Percentiles rank a stretch among this genome's conserved stretches.
Evolutionary conservation across 352 stramenopile genomes (phyloP).

Genomic region (Pseudoperonospora humuli): DNA sequence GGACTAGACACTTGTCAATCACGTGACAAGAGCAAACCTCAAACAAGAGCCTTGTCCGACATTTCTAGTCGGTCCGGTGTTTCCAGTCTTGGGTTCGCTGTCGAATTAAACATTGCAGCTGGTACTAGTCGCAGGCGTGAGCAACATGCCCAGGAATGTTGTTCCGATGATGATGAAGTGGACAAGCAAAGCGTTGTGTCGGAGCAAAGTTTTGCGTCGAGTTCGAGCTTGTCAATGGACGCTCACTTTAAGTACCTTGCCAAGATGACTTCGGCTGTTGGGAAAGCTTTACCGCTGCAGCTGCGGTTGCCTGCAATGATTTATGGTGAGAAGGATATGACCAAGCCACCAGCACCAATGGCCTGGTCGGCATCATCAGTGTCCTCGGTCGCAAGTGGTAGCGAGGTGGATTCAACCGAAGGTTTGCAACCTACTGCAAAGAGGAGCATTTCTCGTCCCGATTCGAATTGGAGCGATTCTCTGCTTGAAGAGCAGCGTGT

Average conservation of each 20-base stretch:
- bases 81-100: constrained; percentile 43
- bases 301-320: constrained; percentile 32
- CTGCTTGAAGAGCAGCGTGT: constrained; percentile 4
- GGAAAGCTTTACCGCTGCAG: constrained; percentile 36
- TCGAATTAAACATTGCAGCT: constrained; percentile 32
- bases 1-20: background rate
- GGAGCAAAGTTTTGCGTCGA: constrained; percentile 29
- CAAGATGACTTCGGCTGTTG: constrained; percentile 36
- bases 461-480: constrained; percentile 12
- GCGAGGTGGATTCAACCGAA: constrained; percentile 2
- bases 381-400: constrained; percentile 13
- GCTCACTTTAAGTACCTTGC: constrained; percentile 38
- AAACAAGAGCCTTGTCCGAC: constrained; percentile 7
- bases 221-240: constrained; percentile 41
- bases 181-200: constrained; percentile 11
- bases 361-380: constrained; percentile 22
- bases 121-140: constrained; percentile 17
- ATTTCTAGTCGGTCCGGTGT: constrained; percentile 30
- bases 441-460: constrained; percentile 4
- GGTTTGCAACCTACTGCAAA: background rate
- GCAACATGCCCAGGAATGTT: background rate
- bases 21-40: background rate
- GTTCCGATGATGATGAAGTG: constrained; percentile 6
- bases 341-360: constrained; percentile 28
- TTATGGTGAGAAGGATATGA: constrained; percentile 31